Evolutionary conservation across 2,329 filamentous ascomycete genomes (phyloP), one percentile per base, ranked within the genome.

Genomic region (Claviceps sp.): DNA sequence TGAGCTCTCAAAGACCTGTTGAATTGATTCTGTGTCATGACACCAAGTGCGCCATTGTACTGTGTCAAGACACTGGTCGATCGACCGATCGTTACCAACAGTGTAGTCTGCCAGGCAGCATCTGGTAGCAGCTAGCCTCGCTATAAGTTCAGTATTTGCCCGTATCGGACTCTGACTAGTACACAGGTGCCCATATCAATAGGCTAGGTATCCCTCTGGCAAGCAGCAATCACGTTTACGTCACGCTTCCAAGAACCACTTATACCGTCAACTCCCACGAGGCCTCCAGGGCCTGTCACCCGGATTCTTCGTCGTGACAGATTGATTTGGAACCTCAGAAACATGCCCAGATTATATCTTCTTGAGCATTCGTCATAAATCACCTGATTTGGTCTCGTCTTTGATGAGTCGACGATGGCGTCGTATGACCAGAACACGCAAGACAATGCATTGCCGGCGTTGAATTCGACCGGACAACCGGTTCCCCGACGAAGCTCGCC

Each of bases 401-500:
- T 24, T 43, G 4, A 11, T 44, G 56, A 43, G 24, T 48, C 37
- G 26, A 60, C 55, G 6, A 70, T 70, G 71, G 58, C 62, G 52
- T 57, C 62, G 50, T 57, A 56, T 24, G 55, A 59, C 47, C 46
- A 34, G 13, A 59, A 50, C 42, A 55, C 60, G 6, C 60, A 59
- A 24, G 59, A 54, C 54, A 59, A 54, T 43, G 62, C 60, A 48
- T 60, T 60, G 16, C 56, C 58, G 18, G 54, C 60, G 16, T 54
- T 57, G 48, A 57, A 63, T 52, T 43, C 59, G 38, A 64, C 60
- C 5, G 68, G 69, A 14, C 71, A 74, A 42, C 67, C 69, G 38
- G 62, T 73, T 14, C 72, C 72, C 6, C 68, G 74, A 50, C 66
- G 74, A 55, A 61, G 67, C 1, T 69, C 69, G 4, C 70, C 72